Percentiles rank a stretch among this genome's conserved stretches.
phyloP scores from a whole-genome alignment of 2,329 filamentous ascomycete species.

The Colletotrichum melonis region DNA sequence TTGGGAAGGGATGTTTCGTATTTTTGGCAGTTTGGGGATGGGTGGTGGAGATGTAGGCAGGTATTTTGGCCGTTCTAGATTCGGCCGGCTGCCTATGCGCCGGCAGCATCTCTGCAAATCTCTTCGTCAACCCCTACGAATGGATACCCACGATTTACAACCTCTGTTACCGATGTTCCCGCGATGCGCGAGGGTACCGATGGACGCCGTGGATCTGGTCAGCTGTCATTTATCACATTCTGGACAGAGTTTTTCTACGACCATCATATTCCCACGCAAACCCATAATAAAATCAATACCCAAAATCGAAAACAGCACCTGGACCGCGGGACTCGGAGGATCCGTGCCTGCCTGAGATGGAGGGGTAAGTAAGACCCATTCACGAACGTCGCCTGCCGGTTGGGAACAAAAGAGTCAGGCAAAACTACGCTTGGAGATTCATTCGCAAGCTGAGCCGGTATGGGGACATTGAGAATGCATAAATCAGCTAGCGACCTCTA shows the following conservation, averaged over 20 bases:
- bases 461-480: conserved; percentile 18
- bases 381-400: neutral
- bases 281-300: neutral
- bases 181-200: conserved; percentile 19
- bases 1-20: conserved; percentile 8
- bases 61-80: neutral
- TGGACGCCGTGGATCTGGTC: conserved; percentile 19
- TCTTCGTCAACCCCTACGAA: too few species aligned
- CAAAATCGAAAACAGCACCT: neutral
- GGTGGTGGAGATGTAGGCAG: neutral
- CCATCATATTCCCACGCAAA: neutral
- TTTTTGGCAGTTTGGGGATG: neutral
- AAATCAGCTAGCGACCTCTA: neutral
- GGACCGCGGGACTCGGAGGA: conserved; percentile 1
- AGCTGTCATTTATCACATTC: conserved; percentile 24
- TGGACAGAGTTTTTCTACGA: neutral
- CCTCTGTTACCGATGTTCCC: neutral
- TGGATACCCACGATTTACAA: neutral
- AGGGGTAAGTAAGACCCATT: neutral
- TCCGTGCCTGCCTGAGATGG: neutral
- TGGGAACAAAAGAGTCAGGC: neutral
- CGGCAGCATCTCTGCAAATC: neutral
- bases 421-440: neutral
- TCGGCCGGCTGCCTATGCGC: neutral
- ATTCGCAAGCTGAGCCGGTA: neutral